These are phyloP conservation scores for Candolleomyces efflorescens DNA, from an alignment of 768 basidiomycete species.

Conservation along the genomic window DNA sequence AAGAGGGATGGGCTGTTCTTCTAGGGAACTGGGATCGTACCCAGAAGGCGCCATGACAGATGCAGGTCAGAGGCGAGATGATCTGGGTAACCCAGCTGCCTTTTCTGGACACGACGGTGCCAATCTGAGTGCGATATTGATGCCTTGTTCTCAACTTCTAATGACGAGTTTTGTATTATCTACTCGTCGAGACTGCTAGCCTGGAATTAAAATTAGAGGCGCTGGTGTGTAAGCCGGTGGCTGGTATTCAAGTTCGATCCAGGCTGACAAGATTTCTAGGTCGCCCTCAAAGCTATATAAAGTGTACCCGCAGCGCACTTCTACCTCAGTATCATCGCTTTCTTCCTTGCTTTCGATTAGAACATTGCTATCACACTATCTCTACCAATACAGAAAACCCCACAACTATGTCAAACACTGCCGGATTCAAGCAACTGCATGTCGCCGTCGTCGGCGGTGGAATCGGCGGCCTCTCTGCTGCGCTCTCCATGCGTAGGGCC, in stretches of 20 bases:
- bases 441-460: conserved; percentile 18
- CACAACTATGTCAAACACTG: neutral
- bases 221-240: neutral
- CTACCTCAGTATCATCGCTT: neutral
- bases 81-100: neutral
- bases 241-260: neutral
- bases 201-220: neutral
- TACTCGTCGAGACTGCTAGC: neutral
- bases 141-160: too few species aligned
- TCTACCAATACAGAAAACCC: neutral
- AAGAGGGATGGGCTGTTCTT: conserved; percentile 37
- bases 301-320: neutral
- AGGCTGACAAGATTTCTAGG: too few species aligned
- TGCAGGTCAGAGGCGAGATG: neutral
- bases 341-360: neutral
- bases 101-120: neutral
- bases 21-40: conserved; percentile 36
- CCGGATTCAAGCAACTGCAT: conserved; percentile 14
- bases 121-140: neutral
- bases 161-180: neutral
- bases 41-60: conserved; percentile 7
- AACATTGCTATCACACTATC: neutral
- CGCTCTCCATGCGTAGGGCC: conserved; percentile 24
- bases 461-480: conserved; percentile 15
- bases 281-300: neutral